Evolutionary conservation across 2,329 filamentous ascomycete species (phyloP), one percentile per base, ranked within the genome.

Genomic region (Teratosphaeria destructans): DNA sequence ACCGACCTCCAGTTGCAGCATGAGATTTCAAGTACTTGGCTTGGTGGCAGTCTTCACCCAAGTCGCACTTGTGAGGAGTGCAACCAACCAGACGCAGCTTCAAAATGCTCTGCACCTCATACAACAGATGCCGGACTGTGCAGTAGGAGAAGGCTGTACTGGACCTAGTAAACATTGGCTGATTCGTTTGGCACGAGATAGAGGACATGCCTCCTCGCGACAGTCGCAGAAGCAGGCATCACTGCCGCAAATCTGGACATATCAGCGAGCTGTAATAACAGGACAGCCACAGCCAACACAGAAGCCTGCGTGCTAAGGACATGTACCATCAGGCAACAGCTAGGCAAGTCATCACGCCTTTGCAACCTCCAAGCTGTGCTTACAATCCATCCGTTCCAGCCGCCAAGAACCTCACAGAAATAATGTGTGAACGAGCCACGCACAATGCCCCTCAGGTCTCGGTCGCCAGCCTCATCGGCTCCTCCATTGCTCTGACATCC

Each of bases 401-500:
- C 23, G 23, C 16, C 29, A 53, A 53, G 19, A 53, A 53, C 29
- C 23, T 53, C 19, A 53, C 52, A 8, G 23, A 53, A 16, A 23
- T 16, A 19, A 14, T 53, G 23, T 53, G 52, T 23, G 52, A 53
- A 32, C 23, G 23, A 19, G 16, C 60, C 12, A 53, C 59, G 39
- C 61, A 61, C 4, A 29, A 64, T 14, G 37, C 37, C 1, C 37
- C 11, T 12, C 12, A 14, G 11, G 11, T 43, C 16, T 43, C 37
- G 16, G 16, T 43, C 52, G 47, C 59, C 12, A 60, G 62, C 34
- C 56, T 61, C 10, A 60, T 57, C 43, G 61, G 62, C 23, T 61
- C 61, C 19, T 57, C 55, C 10, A 53, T 64, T 8, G 61, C 62
- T 23, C 10, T 64, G 12, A 7, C 63, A 14, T 54, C 61, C n/a